Conservation (phyloP, 352 stramenopile species). For the Albugo candida region DNA sequence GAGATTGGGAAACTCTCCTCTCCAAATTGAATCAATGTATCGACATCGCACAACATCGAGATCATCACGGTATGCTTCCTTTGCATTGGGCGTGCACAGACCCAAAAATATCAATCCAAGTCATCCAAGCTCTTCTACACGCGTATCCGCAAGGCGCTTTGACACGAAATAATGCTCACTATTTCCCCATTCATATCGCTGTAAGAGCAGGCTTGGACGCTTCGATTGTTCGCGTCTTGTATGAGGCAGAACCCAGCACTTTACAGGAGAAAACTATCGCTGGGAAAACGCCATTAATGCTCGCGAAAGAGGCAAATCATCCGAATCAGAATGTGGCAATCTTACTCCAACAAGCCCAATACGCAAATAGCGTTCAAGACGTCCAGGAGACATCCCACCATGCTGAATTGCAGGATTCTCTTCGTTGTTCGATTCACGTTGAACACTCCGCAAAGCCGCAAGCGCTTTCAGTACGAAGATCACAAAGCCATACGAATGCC, state of each 20-base stretch:
- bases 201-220: constrained; percentile 30
- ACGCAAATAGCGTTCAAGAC: background rate
- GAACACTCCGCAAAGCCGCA: too few species aligned
- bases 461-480: too few species aligned
- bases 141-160: constrained; percentile 58
- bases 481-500: too few species aligned
- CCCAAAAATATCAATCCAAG: constrained; percentile 38
- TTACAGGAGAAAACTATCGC: constrained; percentile 46
- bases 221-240: constrained; percentile 36
- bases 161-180: constrained; percentile 67
- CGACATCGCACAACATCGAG: constrained; percentile 48
- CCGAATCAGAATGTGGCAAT: constrained; percentile 24
- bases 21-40: constrained; percentile 30
- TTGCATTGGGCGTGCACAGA: constrained; percentile 73
- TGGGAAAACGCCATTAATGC: constrained; percentile 45
- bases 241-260: constrained; percentile 38
- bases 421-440: too few species aligned
- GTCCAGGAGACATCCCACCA: too few species aligned
- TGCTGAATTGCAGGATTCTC: too few species aligned
- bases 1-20: constrained; percentile 49
- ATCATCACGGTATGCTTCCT: constrained; percentile 71
- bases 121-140: constrained; percentile 35
- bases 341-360: constrained; percentile 43
- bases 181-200: constrained; percentile 65
- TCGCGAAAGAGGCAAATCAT: constrained; percentile 36